Conservation (phyloP, 495 filamentous ascomycete species). For the Cladorrhinum samala region DNA sequence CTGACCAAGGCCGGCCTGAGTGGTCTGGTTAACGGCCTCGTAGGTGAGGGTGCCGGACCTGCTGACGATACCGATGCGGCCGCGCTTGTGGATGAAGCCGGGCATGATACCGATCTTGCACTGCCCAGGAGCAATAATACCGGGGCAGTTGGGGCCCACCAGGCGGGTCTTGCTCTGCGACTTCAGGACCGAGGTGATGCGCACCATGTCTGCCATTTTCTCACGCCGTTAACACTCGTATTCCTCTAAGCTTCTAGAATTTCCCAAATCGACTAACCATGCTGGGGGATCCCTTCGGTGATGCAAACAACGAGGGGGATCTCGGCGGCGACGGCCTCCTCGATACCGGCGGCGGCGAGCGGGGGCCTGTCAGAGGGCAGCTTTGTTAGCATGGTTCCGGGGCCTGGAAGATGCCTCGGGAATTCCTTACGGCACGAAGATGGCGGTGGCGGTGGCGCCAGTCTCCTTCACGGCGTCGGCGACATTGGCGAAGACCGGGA, state of each 20-base stretch:
- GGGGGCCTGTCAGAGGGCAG: slow-evolving; percentile 57
- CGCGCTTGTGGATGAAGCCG: slow-evolving; percentile 99
- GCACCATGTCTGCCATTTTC: slow-evolving; percentile 77
- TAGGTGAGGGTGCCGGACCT: slow-evolving; percentile 98
- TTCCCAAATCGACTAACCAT: slow-evolving; percentile 53
- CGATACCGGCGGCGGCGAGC: slow-evolving; percentile 87
- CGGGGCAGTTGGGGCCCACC: slow-evolving; percentile 97
- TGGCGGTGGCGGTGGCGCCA: slow-evolving; percentile 83
- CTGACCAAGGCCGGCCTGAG: slow-evolving; percentile 91
- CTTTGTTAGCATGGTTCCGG: slow-evolving; percentile 1
- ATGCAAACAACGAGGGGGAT: slow-evolving; percentile 93
- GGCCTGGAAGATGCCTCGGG: not conserved
- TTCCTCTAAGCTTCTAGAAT: not conserved
- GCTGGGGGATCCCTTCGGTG: slow-evolving; percentile 96
- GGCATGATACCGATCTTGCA: slow-evolving; percentile 99
- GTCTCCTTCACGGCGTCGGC: slow-evolving; percentile 84
- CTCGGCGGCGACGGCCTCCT: slow-evolving; percentile 91
- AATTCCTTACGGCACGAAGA: slow-evolving; percentile 84
- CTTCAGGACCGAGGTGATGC: slow-evolving; percentile 97
- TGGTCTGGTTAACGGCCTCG: slow-evolving; percentile 99
- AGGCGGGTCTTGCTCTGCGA: slow-evolving; percentile 94
- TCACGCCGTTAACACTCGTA: slow-evolving; percentile 8
- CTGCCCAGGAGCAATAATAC: slow-evolving; percentile 94
- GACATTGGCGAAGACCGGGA: slow-evolving; percentile 89
- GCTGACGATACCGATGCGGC: slow-evolving; percentile 96